phyloP scores from a whole-genome alignment of 1,139 yeast species.

The Taphrina flavorubra region DNA sequence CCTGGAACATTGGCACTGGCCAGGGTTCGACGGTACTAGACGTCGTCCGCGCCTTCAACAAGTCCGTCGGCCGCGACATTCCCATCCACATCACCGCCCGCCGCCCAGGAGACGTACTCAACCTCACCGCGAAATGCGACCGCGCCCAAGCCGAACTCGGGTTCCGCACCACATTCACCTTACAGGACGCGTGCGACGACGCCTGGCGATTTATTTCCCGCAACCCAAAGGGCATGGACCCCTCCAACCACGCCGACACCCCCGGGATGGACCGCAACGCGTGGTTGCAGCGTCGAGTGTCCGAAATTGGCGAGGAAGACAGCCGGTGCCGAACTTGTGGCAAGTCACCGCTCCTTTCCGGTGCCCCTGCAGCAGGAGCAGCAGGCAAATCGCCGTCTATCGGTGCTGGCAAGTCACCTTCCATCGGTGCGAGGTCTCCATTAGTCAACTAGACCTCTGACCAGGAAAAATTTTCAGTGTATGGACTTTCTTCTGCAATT shows the following conservation, averaged over 20 bases:
- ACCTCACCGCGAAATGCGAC: slow-evolving; percentile 72
- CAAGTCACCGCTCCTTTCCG: background rate
- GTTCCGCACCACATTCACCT: slow-evolving; percentile 66
- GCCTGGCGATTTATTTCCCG: slow-evolving; percentile 78
- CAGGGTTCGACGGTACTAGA: slow-evolving; percentile 78
- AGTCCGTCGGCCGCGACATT: slow-evolving; percentile 69
- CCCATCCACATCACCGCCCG: slow-evolving; percentile 71
- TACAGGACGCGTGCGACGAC: slow-evolving; percentile 72
- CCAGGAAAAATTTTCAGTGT: no score
- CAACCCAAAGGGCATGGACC: slow-evolving; percentile 57
- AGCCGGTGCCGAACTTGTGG: slow-evolving; percentile 33
- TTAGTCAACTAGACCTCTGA: background rate
- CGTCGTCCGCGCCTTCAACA: slow-evolving; percentile 68
- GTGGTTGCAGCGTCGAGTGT: slow-evolving; percentile 13
- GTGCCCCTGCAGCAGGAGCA: background rate
- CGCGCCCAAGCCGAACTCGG: slow-evolving; percentile 70
- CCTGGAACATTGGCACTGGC: slow-evolving; percentile 86
- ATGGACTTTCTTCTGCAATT: no score
- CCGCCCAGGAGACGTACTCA: slow-evolving; percentile 78
- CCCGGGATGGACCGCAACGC: slow-evolving; percentile 36
- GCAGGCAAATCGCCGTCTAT: slow-evolving; percentile 18
- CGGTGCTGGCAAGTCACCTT: background rate
- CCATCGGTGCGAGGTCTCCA: background rate
- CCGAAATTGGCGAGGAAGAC: slow-evolving; percentile 33
- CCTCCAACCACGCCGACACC: slow-evolving; percentile 29